Percentiles rank a stretch among this genome's conserved stretches.
phyloP scores from a whole-genome alignment of 768 basidiomycete species.

The Melanogaster broomeanus region DNA sequence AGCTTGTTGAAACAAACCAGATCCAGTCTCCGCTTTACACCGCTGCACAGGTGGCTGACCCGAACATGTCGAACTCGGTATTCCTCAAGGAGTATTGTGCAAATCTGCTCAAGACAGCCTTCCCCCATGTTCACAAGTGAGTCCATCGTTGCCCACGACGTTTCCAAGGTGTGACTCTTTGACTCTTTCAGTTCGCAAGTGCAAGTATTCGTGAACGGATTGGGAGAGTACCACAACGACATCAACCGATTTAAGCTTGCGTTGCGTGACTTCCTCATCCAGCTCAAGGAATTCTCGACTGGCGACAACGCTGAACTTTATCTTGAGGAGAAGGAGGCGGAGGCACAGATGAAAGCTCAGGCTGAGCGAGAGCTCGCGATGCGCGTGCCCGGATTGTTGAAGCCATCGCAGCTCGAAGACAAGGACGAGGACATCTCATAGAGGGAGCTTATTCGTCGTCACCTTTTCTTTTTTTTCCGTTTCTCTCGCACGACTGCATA shows the following conservation, averaged over 20 bases:
- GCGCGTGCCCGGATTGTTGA: constrained; percentile 97
- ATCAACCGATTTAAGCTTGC: constrained; percentile 91
- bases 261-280: constrained; percentile 95
- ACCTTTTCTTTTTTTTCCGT: constrained; percentile 29
- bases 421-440: constrained; percentile 78
- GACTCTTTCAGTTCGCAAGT: constrained; percentile 59
- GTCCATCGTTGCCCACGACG: constrained; percentile 26
- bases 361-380: constrained; percentile 88
- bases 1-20: constrained; percentile 79
- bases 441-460: constrained; percentile 28
- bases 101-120: constrained; percentile 83
- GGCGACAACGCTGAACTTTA: constrained; percentile 89
- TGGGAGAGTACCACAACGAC: constrained; percentile 75
- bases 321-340: constrained; percentile 93
- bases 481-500: constrained; percentile 32
- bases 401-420: constrained; percentile 92
- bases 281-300: constrained; percentile 95
- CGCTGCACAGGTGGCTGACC: constrained; percentile 66
- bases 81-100: constrained; percentile 88
- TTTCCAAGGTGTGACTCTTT: constrained; percentile 10
- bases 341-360: constrained; percentile 72
- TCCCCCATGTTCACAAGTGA: constrained; percentile 89
- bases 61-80: constrained; percentile 71
- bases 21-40: constrained; percentile 87
- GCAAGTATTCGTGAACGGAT: constrained; percentile 62